Percentiles rank a stretch among this genome's conserved stretches.
Conservation (phyloP, 2,329 filamentous ascomycete species). For the Cytospora leucostoma region DNA sequence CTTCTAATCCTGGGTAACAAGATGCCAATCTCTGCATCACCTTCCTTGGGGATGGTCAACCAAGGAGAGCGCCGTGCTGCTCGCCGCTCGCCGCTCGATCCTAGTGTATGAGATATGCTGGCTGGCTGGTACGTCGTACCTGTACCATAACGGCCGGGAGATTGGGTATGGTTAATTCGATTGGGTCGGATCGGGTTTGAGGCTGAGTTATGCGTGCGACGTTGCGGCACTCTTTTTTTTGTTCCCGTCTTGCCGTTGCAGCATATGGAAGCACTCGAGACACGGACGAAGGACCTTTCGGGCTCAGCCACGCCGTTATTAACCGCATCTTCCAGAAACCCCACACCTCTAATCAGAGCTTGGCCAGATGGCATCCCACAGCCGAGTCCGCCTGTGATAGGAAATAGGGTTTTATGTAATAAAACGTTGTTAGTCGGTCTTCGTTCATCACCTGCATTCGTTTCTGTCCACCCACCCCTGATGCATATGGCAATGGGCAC, state of each 20-base stretch:
- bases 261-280: conserved; percentile 11
- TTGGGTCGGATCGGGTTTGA: conserved; percentile 19
- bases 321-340: conserved; percentile 1
- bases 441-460: not conserved
- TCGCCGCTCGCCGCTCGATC: not conserved
- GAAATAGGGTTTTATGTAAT: not conserved
- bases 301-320: conserved; percentile 17
- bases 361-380: not conserved
- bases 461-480: too few species aligned
- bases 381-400: not conserved
- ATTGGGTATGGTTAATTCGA: conserved; percentile 9
- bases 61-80: not conserved
- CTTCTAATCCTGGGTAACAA: not conserved
- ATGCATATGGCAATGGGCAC: too few species aligned
- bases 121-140: not conserved
- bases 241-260: conserved; percentile 19
- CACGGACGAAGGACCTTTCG: not conserved
- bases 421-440: not conserved
- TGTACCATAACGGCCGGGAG: not conserved
- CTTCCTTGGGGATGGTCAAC: not conserved
- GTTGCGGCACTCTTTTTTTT: conserved; percentile 6
- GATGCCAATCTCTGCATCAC: not conserved
- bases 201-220: conserved; percentile 18
- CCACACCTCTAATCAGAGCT: not conserved
- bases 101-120: not conserved